phyloP scores from a whole-genome alignment of 2,329 filamentous ascomycete genomes.

The Neophaeococcomyces aloes region DNA sequence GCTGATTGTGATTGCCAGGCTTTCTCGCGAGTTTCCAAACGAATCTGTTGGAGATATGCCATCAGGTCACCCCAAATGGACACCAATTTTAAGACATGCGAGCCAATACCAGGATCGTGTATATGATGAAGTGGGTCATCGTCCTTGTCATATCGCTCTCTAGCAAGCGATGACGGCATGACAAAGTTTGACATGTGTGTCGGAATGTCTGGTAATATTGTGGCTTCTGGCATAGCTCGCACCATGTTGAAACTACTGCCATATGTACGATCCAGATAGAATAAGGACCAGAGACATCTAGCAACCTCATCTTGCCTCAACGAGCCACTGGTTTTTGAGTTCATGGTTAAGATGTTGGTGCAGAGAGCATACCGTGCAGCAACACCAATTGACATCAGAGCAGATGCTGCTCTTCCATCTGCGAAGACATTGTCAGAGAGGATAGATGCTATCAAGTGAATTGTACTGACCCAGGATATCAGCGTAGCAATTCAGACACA shows the following conservation, averaged over 20 bases:
- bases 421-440: background rate
- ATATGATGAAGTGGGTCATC: slow-evolving; percentile 3
- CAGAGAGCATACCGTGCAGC: slow-evolving; percentile 13
- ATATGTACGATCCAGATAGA: slow-evolving; percentile 17
- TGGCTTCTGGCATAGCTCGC: slow-evolving; percentile 11
- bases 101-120: slow-evolving; percentile 14
- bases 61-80: slow-evolving; percentile 17
- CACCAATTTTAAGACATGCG: slow-evolving; percentile 13
- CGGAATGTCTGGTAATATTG: slow-evolving; percentile 14
- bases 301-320: slow-evolving; percentile 9
- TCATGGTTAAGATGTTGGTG: slow-evolving; percentile 8
- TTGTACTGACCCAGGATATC: slow-evolving; percentile 13
- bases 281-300: slow-evolving; percentile 15
- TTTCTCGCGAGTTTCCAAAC: slow-evolving; percentile 12
- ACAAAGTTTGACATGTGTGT: background rate
- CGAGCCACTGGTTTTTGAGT: background rate
- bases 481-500: slow-evolving; percentile 14
- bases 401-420: slow-evolving; percentile 14
- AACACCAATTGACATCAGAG: slow-evolving; percentile 14
- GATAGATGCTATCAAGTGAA: background rate
- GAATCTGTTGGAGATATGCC: slow-evolving; percentile 14
- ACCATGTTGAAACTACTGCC: slow-evolving; percentile 13
- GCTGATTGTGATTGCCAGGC: slow-evolving; percentile 15
- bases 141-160: background rate
- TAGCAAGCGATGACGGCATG: background rate